Conservation (phyloP, 2,329 filamentous ascomycete species). For the Venturia asperata region DNA sequence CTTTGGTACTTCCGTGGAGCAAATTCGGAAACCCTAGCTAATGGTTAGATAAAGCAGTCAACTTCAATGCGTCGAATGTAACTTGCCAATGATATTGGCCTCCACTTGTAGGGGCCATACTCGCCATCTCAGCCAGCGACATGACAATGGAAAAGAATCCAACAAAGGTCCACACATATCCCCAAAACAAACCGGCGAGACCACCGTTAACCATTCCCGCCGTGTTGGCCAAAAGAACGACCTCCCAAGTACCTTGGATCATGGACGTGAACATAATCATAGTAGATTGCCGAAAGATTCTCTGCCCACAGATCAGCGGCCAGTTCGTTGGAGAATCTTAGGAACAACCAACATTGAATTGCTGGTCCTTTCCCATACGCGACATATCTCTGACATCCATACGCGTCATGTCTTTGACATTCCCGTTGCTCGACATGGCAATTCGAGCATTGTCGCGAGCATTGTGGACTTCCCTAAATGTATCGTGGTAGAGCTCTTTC, state of each 20-base stretch:
- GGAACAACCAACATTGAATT: constrained; percentile 17
- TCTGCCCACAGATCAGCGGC: background rate
- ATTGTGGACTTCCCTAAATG: background rate
- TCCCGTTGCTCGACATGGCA: background rate
- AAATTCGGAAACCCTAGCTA: constrained; percentile 26
- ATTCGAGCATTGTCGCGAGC: background rate
- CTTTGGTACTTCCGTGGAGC: constrained; percentile 27
- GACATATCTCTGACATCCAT: constrained; percentile 21
- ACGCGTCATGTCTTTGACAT: constrained; percentile 20
- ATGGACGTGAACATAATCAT: constrained; percentile 21
- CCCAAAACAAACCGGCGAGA: constrained; percentile 32
- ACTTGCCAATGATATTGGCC: constrained; percentile 23
- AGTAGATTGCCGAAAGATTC: constrained; percentile 18
- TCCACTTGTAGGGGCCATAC: constrained; percentile 22
- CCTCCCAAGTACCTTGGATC: constrained; percentile 19
- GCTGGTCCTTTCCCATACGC: constrained; percentile 21
- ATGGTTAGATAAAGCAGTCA: background rate
- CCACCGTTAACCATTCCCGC: constrained; percentile 29
- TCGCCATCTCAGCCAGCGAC: constrained; percentile 32
- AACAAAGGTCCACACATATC: constrained; percentile 29
- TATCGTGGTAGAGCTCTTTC: constrained; percentile 2
- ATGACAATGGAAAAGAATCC: constrained; percentile 31
- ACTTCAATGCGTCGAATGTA: background rate
- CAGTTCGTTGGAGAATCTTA: background rate
- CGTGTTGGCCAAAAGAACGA: background rate